Conservation (phyloP, 371 early-diverging fungal genomes). For the Parasitella parasitica region DNA sequence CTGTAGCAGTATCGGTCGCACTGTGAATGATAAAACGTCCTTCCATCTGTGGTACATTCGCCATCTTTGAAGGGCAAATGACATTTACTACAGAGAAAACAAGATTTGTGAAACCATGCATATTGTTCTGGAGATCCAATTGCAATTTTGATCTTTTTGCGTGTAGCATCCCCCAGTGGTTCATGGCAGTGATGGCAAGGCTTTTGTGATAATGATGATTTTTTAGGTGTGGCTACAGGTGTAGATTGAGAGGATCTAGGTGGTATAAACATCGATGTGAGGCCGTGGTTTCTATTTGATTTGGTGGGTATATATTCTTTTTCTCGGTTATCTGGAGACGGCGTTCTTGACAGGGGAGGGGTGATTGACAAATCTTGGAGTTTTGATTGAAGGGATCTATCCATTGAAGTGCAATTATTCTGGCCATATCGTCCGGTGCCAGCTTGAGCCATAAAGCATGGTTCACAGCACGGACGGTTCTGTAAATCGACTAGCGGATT, state of each 20-base stretch:
- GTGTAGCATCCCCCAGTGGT: slow-evolving; percentile 22
- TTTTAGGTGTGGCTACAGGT: not conserved
- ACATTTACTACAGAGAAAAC: slow-evolving; percentile 71
- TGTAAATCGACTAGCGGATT: slow-evolving; percentile 60
- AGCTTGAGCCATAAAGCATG: slow-evolving; percentile 56
- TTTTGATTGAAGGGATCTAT: not conserved
- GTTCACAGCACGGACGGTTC: slow-evolving; percentile 65
- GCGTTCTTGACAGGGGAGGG: slow-evolving; percentile 12
- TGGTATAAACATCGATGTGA: slow-evolving; percentile 4
- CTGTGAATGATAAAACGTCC: slow-evolving; percentile 48
- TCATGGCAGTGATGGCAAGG: slow-evolving; percentile 32
- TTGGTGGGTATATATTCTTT: not conserved
- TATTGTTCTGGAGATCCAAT: slow-evolving; percentile 21
- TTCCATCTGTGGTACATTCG: slow-evolving; percentile 48
- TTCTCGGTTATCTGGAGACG: slow-evolving; percentile 14
- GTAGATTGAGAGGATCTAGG: not conserved
- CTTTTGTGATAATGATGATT: slow-evolving; percentile 1
- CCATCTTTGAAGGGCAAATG: slow-evolving; percentile 63
- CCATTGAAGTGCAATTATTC: not conserved
- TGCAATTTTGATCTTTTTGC: slow-evolving; percentile 21
- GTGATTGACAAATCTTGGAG: not conserved
- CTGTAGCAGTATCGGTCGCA: slow-evolving; percentile 22
- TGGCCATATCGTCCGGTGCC: not conserved
- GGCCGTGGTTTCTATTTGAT: not conserved
- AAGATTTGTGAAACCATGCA: slow-evolving; percentile 61